Percentiles rank a stretch among this genome's conserved stretches.
Conservation (phyloP, 352 stramenopile genomes). For the Phytophthora megakarya region DNA sequence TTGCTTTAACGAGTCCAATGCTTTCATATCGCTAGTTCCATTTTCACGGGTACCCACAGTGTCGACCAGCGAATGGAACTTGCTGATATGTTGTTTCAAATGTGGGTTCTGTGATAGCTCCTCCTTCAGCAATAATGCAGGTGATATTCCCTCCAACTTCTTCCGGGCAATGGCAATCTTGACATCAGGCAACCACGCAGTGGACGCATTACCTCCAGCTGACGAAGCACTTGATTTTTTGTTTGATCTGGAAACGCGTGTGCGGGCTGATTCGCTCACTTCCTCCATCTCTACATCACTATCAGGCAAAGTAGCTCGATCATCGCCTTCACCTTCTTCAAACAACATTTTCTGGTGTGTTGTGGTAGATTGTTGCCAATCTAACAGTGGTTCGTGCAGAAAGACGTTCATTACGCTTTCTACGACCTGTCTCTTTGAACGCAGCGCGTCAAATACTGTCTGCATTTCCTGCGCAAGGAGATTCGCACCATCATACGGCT, state of each 20-base stretch:
- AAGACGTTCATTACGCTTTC: constrained; percentile 93
- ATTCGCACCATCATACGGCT: constrained; percentile 70
- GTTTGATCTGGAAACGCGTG: constrained; percentile 11
- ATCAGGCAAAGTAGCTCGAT: constrained; percentile 30
- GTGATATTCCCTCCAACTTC: constrained; percentile 81
- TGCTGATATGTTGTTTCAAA: constrained; percentile 55
- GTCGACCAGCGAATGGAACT: constrained; percentile 67
- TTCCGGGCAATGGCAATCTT: constrained; percentile 78
- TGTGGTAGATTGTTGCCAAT: constrained; percentile 85
- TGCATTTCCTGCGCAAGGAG: constrained; percentile 86
- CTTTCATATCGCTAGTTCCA: constrained; percentile 16
- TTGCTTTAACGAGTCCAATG: constrained; percentile 70
- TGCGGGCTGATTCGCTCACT: constrained; percentile 5
- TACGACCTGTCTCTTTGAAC: constrained; percentile 80
- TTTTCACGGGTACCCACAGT: constrained; percentile 24
- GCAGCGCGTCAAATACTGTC: constrained; percentile 80
- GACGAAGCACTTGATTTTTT: constrained; percentile 16
- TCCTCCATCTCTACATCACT: constrained; percentile 47
- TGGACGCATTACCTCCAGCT: constrained; percentile 7
- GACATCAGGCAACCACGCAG: constrained; percentile 70
- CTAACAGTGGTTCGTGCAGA: constrained; percentile 89
- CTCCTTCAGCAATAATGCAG: constrained; percentile 69
- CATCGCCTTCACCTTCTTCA: constrained; percentile 17
- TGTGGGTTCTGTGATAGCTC: constrained; percentile 75
- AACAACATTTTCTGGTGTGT: constrained; percentile 70